Conservation (phyloP, 495 filamentous ascomycete genomes). For the Lindgomyces ingoldianus region DNA sequence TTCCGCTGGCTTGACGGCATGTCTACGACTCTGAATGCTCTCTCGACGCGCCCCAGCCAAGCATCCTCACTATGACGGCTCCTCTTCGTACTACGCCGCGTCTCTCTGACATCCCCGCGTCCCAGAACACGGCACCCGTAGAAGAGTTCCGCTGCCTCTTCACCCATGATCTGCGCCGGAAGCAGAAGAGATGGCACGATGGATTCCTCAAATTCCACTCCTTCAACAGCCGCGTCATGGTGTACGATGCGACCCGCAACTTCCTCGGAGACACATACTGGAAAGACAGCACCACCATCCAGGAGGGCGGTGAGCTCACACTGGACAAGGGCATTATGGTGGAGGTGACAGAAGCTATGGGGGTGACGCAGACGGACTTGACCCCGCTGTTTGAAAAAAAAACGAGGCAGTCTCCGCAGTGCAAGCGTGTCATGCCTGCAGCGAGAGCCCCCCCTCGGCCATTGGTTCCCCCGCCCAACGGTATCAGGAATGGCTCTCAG, state of each 20-base stretch:
- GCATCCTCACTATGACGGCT: conserved; percentile 44
- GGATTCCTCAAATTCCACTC: conserved; percentile 82
- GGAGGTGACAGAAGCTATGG: conserved; percentile 73
- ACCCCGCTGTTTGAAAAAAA: conserved; percentile 73
- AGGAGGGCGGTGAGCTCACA: conserved; percentile 78
- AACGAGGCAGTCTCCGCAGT: conserved; percentile 51
- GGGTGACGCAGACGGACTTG: conserved; percentile 73
- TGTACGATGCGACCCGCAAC: conserved; percentile 78
- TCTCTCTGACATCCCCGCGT: conserved; percentile 36
- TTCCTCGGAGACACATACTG: conserved; percentile 84
- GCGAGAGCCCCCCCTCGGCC: neutral
- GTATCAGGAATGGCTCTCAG: conserved; percentile 28
- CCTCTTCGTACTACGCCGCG: conserved; percentile 40
- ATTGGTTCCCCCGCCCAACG: neutral
- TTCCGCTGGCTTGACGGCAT: neutral
- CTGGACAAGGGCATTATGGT: conserved; percentile 75
- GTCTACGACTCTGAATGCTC: neutral
- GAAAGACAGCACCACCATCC: conserved; percentile 62
- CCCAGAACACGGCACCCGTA: conserved; percentile 66
- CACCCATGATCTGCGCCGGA: conserved; percentile 78
- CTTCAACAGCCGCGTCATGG: conserved; percentile 90
- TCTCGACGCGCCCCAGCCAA: conserved; percentile 10
- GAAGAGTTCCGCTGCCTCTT: conserved; percentile 82
- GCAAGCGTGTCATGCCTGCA: neutral
- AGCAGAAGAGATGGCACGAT: conserved; percentile 93